A percentile compares a stretch with the other conserved stretches of the same genome.
phyloP scores from a whole-genome alignment of 768 basidiomycete species.

The Suillus brevipes region DNA sequence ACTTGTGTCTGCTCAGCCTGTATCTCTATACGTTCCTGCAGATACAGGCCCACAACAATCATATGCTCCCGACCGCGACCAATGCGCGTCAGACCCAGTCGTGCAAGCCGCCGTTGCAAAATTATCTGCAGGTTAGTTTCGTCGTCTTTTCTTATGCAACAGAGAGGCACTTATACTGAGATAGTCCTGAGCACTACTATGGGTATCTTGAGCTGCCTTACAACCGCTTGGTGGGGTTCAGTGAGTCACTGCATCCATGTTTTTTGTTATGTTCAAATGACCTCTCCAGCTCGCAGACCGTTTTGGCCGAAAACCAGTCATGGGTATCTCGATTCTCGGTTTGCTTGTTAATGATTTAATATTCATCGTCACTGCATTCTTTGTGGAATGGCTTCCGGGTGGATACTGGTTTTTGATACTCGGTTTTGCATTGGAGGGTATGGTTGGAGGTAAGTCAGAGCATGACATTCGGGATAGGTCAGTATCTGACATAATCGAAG shows the following conservation, averaged over 20 bases:
- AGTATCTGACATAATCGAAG: constrained; percentile 33
- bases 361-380: constrained; percentile 65
- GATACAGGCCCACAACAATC: neutral
- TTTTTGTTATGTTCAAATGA: neutral
- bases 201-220: constrained; percentile 76
- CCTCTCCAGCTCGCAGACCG: constrained; percentile 68
- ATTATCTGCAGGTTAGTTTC: constrained; percentile 55
- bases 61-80: constrained; percentile 12
- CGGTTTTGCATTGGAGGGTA: constrained; percentile 66
- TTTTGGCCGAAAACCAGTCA: constrained; percentile 63
- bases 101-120: constrained; percentile 74
- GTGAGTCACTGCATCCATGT: constrained; percentile 42
- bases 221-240: constrained; percentile 85
- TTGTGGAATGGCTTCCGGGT: constrained; percentile 63
- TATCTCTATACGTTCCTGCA: neutral
- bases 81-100: constrained; percentile 66
- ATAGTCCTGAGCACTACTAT: constrained; percentile 39
- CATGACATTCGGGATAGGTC: neutral
- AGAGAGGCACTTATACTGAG: neutral
- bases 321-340: constrained; percentile 64
- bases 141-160: neutral
- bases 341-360: constrained; percentile 61
- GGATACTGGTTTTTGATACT: constrained; percentile 80
- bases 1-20: neutral
- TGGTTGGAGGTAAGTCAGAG: constrained; percentile 60